Conservation (phyloP, 1,139 yeast species). For the Saccharomyces hybrid region DNA sequence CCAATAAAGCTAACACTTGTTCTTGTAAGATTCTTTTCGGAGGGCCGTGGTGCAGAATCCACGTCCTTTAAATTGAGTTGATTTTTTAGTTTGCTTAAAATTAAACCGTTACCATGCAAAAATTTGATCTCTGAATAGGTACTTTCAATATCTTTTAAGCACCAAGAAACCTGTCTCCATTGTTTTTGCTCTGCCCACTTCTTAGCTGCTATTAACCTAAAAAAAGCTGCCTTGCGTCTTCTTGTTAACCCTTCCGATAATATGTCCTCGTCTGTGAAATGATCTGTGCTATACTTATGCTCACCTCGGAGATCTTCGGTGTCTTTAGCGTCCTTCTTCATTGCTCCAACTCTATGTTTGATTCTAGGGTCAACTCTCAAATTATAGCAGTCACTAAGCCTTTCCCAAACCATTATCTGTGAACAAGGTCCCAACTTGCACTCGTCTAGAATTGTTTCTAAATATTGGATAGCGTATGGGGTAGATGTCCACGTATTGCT, state of each 20-base stretch:
- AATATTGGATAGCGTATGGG: conserved; percentile 35
- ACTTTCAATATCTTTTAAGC: conserved; percentile 20
- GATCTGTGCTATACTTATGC: conserved; percentile 31
- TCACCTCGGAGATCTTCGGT: conserved; percentile 9
- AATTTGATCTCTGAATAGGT: conserved; percentile 16
- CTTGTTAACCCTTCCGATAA: conserved; percentile 50
- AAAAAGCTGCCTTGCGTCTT: conserved; percentile 65
- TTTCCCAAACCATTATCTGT: conserved; percentile 41
- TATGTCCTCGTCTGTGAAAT: conserved; percentile 37
- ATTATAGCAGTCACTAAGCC: conserved; percentile 39
- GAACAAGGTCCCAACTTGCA: conserved; percentile 27
- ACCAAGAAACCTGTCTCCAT: conserved; percentile 29
- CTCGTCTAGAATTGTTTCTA: conserved; percentile 34
- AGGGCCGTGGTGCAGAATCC: neutral
- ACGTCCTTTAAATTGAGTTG: conserved; percentile 7
- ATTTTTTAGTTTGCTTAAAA: conserved; percentile 16
- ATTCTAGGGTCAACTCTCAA: conserved; percentile 28
- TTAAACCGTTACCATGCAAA: conserved; percentile 19
- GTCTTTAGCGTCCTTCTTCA: conserved; percentile 8
- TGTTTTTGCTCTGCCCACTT: conserved; percentile 48
- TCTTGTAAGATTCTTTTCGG: conserved; percentile 5
- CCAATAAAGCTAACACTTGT: neutral
- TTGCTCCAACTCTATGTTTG: conserved; percentile 15
- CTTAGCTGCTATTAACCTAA: conserved; percentile 69
- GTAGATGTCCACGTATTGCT: conserved; percentile 37